A percentile compares a stretch with the other conserved stretches of the same genome.
phyloP scores from a whole-genome alignment of 345 rosid genomes.

The Turritis glabra region DNA sequence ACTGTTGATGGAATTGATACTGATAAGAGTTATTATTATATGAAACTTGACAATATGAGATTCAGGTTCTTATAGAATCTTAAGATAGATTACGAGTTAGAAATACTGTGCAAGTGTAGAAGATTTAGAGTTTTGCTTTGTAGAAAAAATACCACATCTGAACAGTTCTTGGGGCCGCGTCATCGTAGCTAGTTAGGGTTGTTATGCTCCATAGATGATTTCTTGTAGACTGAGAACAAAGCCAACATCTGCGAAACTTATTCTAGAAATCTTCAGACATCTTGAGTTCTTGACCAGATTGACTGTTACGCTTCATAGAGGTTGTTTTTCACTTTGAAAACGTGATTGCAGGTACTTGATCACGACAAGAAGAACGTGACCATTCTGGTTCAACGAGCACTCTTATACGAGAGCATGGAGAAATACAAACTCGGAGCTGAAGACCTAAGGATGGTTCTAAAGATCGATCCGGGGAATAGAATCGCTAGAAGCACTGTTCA shows the following conservation, averaged over 20 bases:
- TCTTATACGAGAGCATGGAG: slow-evolving; percentile 97
- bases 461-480: slow-evolving; percentile 84
- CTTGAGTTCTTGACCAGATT: background rate
- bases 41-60: background rate
- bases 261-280: background rate
- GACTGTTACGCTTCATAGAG: background rate
- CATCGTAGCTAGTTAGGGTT: background rate
- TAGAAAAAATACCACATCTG: background rate
- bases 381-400: slow-evolving; percentile 85
- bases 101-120: background rate
- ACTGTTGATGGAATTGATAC: background rate
- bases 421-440: slow-evolving; percentile 97
- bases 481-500: slow-evolving; percentile 96
- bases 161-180: no score
- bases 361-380: slow-evolving; percentile 67
- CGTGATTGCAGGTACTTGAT: slow-evolving; percentile 68
- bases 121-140: background rate
- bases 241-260: background rate
- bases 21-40: background rate
- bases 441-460: slow-evolving; percentile 88
- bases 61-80: slow-evolving; percentile 10
- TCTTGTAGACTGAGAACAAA: background rate
- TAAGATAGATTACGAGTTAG: background rate
- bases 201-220: background rate
- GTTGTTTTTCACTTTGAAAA: background rate